phyloP scores from a whole-genome alignment of 768 basidiomycete genomes.

The Podaxis rugospora region DNA sequence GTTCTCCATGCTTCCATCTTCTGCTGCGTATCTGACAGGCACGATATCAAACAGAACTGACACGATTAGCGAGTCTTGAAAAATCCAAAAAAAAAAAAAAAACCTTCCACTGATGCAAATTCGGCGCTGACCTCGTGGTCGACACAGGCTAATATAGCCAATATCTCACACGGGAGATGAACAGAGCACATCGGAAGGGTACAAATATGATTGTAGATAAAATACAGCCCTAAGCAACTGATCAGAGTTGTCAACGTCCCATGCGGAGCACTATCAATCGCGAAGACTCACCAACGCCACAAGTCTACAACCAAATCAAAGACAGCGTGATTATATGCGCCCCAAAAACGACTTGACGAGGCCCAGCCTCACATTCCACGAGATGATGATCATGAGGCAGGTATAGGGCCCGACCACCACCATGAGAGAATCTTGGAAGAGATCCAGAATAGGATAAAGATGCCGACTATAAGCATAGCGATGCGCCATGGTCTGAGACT shows the following conservation, averaged over 20 bases:
- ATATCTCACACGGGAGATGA: too few relatives aligned
- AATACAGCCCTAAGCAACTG: neutral
- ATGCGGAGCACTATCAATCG: neutral
- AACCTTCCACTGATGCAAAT: too few relatives aligned
- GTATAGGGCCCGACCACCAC: slow-evolving; percentile 31
- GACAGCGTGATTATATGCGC: neutral
- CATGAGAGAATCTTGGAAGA: slow-evolving; percentile 44
- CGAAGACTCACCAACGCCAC: neutral
- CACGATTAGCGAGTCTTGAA: too few relatives aligned
- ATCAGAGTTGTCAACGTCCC: neutral
- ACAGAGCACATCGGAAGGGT: neutral
- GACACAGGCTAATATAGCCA: too few relatives aligned
- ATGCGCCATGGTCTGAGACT: slow-evolving; percentile 68
- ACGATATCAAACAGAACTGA: too few relatives aligned
- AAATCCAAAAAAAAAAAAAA: too few relatives aligned
- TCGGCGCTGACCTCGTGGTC: too few relatives aligned
- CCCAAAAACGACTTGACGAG: neutral
- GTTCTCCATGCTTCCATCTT: too few relatives aligned
- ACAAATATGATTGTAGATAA: neutral
- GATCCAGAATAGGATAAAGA: slow-evolving; percentile 56
- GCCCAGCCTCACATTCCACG: neutral
- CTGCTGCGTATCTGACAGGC: too few relatives aligned
- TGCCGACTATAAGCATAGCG: slow-evolving; percentile 52
- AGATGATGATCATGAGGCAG: neutral
- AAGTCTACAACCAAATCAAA: neutral